Evolutionary conservation across 495 filamentous ascomycete species (phyloP).

Genomic region (Penicillium simplicissimum): DNA sequence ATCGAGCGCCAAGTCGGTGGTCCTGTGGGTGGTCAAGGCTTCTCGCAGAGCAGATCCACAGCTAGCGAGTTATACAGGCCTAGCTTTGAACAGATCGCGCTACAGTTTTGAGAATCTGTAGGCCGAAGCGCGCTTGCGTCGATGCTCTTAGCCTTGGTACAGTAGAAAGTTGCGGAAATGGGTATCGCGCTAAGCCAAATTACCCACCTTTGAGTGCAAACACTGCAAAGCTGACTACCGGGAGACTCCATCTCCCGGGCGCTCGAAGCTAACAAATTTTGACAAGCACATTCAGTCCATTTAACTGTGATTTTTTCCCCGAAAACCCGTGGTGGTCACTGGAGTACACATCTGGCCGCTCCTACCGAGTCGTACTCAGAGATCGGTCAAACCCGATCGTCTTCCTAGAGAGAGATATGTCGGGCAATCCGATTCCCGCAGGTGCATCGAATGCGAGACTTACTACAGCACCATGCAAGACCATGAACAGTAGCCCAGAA

Average conservation of each 20-base stretch:
- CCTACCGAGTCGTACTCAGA: too few relatives aligned
- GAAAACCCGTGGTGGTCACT: too few relatives aligned
- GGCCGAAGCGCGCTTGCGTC: not conserved
- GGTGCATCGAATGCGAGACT: too few relatives aligned
- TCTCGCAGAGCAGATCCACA: not conserved
- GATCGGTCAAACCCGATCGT: too few relatives aligned
- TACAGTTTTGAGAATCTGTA: not conserved
- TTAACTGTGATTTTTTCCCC: too few relatives aligned
- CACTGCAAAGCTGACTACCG: not conserved
- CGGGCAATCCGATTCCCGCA: too few relatives aligned
- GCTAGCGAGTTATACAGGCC: not conserved
- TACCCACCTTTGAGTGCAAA: not conserved
- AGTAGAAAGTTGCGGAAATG: not conserved
- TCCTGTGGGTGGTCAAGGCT: not conserved
- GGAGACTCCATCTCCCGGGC: not conserved
- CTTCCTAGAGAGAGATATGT: too few relatives aligned
- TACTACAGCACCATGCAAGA: not conserved
- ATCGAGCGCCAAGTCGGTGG: not conserved
- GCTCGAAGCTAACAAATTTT: too few relatives aligned
- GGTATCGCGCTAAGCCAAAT: conserved; percentile 9
- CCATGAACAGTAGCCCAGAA: not conserved
- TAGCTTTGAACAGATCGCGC: not conserved
- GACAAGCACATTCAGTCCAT: too few relatives aligned
- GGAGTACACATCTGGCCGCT: too few relatives aligned
- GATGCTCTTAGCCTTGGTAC: not conserved